phyloP scores from a whole-genome alignment of 2,329 filamentous ascomycete species.

The Calonectria crousiana region DNA sequence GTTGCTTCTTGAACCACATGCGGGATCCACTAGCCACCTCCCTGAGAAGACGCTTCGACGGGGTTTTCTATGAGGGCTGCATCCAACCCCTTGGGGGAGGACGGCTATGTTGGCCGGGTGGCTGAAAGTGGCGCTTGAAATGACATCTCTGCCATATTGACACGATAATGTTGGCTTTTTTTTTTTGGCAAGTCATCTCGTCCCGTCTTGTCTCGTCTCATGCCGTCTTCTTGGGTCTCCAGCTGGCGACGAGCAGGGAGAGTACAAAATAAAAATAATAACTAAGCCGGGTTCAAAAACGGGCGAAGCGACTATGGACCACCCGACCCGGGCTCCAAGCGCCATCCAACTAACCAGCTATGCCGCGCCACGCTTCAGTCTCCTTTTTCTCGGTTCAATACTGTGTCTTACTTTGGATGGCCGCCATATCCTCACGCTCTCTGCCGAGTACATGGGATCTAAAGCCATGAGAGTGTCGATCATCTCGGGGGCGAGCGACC shows the following conservation, averaged over 20 bases:
- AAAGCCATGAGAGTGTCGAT: background rate
- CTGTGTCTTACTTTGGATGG: background rate
- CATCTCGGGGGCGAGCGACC: background rate
- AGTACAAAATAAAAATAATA: background rate
- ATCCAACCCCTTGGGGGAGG: background rate
- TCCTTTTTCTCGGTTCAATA: background rate
- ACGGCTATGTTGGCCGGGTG: background rate
- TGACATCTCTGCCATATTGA: background rate
- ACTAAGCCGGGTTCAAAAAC: background rate
- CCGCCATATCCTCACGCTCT: background rate
- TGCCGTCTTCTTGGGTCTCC: background rate
- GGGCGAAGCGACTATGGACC: background rate
- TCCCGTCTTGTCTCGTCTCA: background rate
- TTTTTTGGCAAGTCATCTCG: background rate
- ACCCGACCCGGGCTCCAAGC: background rate
- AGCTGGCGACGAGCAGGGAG: background rate
- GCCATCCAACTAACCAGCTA: background rate
- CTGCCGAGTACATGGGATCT: background rate
- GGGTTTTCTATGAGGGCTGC: background rate
- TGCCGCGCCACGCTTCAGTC: background rate
- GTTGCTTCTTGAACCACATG: background rate
- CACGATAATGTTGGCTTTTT: background rate
- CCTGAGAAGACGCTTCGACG: background rate
- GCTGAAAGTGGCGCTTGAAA: background rate
- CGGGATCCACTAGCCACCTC: background rate